Base-by-base conservation (phyloP, 1,284 basidiomycete genomes). In the Tilletia caries region DNA sequence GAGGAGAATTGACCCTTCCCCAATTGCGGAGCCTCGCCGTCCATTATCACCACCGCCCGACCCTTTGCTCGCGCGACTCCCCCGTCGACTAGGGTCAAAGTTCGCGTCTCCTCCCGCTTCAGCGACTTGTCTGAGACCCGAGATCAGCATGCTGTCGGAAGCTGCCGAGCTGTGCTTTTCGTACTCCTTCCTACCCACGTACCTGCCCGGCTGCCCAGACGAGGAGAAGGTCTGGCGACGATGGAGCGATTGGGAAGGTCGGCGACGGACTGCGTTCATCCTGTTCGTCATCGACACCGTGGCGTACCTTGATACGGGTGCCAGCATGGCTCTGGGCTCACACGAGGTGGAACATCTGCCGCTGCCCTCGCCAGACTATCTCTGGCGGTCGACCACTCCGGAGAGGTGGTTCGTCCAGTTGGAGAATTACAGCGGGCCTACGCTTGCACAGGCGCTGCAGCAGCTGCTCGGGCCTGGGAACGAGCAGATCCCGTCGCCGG, bases 191-290 rank as follows among this genome's bases (percentile, higher is more conserved):
- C 15, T 73, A 33, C 73, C 78, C 0, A 66, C 65, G n/a, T 75
- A 73, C 37, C 52, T 70, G 37, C 68, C 70, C 4, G 67, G 68
- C n/a, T 71, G 65, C 34, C 65, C 72, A 33, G 75, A 76, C 41
- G 68, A 67, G 32, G 76, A 78, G 18, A 72, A 73, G 67, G 58
- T 78, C 13, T 79, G 78, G 78, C 71, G 76, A 12, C 72, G 72
- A 48, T 79, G 78, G 78, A 71, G 70, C 68, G 78, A 79, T 41
- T 70, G 73, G 25, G 78, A 78, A 64, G 75, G 78, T 29, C 73
- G 78, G 15, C 64, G 78, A 25, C 70, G 78, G 20, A 77, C 71
- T 23, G 75, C 75, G 1, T 77, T 74, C 48, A 64, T 78, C 41
- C 67, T 79, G 50, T 75, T 74, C 60, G 67, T 75, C 15, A 70